Percentiles rank a stretch among this genome's conserved stretches.
Evolutionary conservation across 2,329 filamentous ascomycete species (phyloP).

Genomic region (Xylaria sp.): DNA sequence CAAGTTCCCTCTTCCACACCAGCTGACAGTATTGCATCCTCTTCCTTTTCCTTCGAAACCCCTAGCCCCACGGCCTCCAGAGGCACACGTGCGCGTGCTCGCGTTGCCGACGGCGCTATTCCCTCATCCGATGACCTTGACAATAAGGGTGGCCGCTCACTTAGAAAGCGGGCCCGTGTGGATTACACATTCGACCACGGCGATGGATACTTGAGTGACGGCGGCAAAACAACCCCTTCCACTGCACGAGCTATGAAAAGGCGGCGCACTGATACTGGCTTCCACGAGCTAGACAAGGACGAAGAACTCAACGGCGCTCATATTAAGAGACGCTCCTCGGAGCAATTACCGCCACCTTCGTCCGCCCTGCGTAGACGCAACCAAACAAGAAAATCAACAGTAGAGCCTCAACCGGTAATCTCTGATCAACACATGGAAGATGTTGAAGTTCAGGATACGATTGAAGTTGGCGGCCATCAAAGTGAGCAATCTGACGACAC

Average conservation of each 20-base stretch:
- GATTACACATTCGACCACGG: slow-evolving; percentile 68
- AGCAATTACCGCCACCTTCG: slow-evolving; percentile 46
- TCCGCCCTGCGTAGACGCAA: slow-evolving; percentile 43
- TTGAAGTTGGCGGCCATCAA: slow-evolving; percentile 63
- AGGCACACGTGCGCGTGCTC: slow-evolving; percentile 59
- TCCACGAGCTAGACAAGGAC: slow-evolving; percentile 43
- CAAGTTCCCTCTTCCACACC: slow-evolving; percentile 40
- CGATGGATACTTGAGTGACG: slow-evolving; percentile 56
- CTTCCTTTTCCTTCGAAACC: slow-evolving; percentile 46
- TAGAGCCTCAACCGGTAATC: slow-evolving; percentile 46
- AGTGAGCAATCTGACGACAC: slow-evolving; percentile 51
- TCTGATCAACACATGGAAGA: slow-evolving; percentile 52
- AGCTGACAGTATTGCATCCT: slow-evolving; percentile 39
- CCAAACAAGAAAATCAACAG: slow-evolving; percentile 44
- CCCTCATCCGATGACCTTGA: slow-evolving; percentile 59
- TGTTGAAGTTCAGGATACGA: slow-evolving; percentile 67
- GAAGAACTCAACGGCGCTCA: slow-evolving; percentile 43
- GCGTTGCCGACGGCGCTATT: slow-evolving; percentile 53
- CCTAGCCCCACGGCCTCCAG: slow-evolving; percentile 48
- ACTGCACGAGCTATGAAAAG: slow-evolving; percentile 47
- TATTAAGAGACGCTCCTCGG: slow-evolving; percentile 49
- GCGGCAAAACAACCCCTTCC: slow-evolving; percentile 43
- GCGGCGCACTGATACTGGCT: slow-evolving; percentile 45
- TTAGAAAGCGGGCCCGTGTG: slow-evolving; percentile 66
- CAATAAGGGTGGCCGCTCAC: slow-evolving; percentile 68